These are phyloP conservation scores for Penicillium pancosmium DNA, from an alignment of 495 filamentous ascomycete species.

Conservation along the genomic window DNA sequence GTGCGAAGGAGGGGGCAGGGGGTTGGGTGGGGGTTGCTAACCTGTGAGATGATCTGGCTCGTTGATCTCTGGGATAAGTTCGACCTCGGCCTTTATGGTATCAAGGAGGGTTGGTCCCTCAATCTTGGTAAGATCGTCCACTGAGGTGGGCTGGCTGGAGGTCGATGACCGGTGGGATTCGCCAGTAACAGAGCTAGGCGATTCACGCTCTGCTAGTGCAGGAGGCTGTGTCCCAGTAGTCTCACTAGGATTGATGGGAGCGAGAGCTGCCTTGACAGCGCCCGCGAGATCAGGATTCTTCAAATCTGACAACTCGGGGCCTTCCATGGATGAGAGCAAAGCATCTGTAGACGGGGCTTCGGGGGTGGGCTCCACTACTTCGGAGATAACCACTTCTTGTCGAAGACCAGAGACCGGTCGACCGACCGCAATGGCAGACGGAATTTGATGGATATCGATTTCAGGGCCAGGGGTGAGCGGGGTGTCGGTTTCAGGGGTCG, in stretches of 20 bases:
- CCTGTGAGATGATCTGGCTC: slow-evolving; percentile 10
- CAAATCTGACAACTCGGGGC: neutral
- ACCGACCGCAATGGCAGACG: neutral
- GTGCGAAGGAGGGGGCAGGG: slow-evolving; percentile 4
- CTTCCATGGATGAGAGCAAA: slow-evolving; percentile 9
- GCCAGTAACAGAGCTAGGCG: slow-evolving; percentile 34
- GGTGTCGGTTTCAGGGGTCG: slow-evolving; percentile 18
- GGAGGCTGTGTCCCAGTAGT: slow-evolving; percentile 10
- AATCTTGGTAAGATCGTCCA: slow-evolving; percentile 33
- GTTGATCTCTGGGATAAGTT: slow-evolving; percentile 10
- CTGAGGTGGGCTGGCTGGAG: slow-evolving; percentile 44
- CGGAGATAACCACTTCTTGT: slow-evolving; percentile 19
- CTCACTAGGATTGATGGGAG: slow-evolving; percentile 6
- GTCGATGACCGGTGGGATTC: slow-evolving; percentile 42
- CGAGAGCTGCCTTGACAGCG: neutral
- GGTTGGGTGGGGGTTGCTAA: slow-evolving; percentile 10
- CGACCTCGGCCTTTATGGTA: neutral
- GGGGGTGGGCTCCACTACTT: slow-evolving; percentile 6
- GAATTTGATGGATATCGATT: slow-evolving; percentile 3
- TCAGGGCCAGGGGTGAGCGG: slow-evolving; percentile 20
- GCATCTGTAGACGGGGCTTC: slow-evolving; percentile 9
- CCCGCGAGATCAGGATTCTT: slow-evolving; percentile 1
- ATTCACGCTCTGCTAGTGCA: slow-evolving; percentile 30
- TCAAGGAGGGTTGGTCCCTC: slow-evolving; percentile 18
- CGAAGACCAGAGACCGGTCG: slow-evolving; percentile 21